Base-by-base conservation (phyloP, 2,329 filamentous ascomycete species). In the Cryoendolithus antarcticus region DNA sequence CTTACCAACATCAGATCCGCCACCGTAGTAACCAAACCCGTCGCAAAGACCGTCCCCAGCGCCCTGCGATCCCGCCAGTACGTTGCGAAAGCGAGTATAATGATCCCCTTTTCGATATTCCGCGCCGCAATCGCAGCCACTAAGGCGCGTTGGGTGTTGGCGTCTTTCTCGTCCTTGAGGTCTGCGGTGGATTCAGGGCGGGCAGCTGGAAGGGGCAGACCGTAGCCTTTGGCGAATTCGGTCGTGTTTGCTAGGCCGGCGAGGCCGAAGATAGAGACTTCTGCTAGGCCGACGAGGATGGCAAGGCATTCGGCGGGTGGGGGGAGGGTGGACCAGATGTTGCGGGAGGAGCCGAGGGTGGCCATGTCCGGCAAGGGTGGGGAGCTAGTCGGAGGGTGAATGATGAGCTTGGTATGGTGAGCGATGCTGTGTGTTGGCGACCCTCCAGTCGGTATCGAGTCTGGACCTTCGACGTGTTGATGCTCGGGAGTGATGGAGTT, bases 291-390 rank as follows among this genome's bases (percentile, higher is more conserved):
- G 34, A 58, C 38, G 35, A 57, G 54, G 47, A 59, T 55, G 12
- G 55, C 55, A 42, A 59, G 52, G 48, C 50, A 53, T 50, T 58
- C 55, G 46, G 55, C 49, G 32, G 56, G 54, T 27, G 53, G 53
- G 10, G 55, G 56, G 33, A 59, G 54, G 49, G 51, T 37, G 39
- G 43, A 39, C 47, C 48, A 52, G 44, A 48, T 30, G 39, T 48
- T 38, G 21, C 41, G 43, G 35, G 33, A 32, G 27, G 39, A 10
- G 4, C 11, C 31, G 11, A 32, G 11, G 27, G 33, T 30, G 6
- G 38, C 28, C 31, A 39, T 39, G n/a, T 4, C 30, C 9, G 31
- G 15, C 7, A 10, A 28, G 7, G 24, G n/a, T 12, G 24, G 11
- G 9, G 13, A 34, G 13, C 9, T 34, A 15, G 9, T 34, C 12